Conservation (phyloP, 306 rosid species). For the Acmispon strigosus region DNA sequence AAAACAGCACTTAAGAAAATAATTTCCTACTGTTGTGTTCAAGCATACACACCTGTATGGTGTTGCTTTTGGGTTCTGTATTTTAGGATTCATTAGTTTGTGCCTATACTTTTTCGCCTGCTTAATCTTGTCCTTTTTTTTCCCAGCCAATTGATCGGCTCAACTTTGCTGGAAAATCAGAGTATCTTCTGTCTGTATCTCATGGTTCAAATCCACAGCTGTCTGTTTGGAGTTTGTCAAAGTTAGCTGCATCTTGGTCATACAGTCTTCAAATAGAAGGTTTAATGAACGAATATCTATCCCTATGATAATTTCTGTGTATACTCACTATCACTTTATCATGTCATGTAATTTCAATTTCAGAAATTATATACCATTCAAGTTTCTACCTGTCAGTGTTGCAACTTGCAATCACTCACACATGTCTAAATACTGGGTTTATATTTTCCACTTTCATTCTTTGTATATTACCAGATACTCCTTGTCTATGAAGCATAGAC, state of each 20-base stretch:
- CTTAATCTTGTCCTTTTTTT: not conserved
- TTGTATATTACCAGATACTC: not conserved
- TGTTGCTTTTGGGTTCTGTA: conserved; percentile 5
- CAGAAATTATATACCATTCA: not conserved
- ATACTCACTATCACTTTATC: not conserved
- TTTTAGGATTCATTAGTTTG: not conserved
- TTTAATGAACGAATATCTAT: conserved; percentile 12
- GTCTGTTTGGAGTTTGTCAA: conserved; percentile 65
- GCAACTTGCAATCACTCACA: not conserved
- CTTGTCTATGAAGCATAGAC: not conserved
- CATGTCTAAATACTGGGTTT: not conserved
- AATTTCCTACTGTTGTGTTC: not conserved
- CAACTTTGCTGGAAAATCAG: conserved; percentile 75
- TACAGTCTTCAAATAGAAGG: conserved; percentile 88
- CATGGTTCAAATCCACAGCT: conserved; percentile 72
- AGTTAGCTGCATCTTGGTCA: conserved; percentile 67
- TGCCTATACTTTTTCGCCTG: not conserved
- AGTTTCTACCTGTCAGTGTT: not conserved
- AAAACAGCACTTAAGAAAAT: not conserved
- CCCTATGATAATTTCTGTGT: not conserved
- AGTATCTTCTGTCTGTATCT: conserved; percentile 58
- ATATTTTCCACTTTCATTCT: not conserved
- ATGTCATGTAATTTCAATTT: too few relatives aligned
- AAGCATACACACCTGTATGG: not conserved
- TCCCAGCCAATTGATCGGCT: conserved; percentile 64